These are phyloP conservation scores for Lineolata rhizophorae DNA, from an alignment of 495 filamentous ascomycete species.

Conservation along the genomic window DNA sequence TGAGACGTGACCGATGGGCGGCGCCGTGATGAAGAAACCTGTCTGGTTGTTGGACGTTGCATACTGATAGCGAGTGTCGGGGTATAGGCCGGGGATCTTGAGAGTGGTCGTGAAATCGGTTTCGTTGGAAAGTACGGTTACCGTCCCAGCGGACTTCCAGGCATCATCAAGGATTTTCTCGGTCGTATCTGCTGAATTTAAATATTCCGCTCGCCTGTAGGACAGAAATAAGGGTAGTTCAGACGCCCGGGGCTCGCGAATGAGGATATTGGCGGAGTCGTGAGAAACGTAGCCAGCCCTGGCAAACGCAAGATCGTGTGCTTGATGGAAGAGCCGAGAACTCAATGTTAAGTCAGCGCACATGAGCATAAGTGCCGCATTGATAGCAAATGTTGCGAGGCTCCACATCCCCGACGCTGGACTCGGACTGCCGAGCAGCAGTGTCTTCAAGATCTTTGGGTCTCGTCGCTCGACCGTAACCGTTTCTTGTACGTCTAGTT, in stretches of 20 bases:
- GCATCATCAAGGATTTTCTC: constrained; percentile 19
- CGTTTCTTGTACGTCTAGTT: constrained; percentile 16
- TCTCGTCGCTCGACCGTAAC: constrained; percentile 16
- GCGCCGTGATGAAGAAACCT: constrained; percentile 55
- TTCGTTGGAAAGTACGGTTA: constrained; percentile 39
- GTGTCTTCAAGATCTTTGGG: constrained; percentile 25
- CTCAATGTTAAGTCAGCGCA: constrained; percentile 54
- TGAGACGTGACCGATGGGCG: constrained; percentile 33
- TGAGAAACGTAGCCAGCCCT: constrained; percentile 72
- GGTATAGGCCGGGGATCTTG: constrained; percentile 27
- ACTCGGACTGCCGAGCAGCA: constrained; percentile 58
- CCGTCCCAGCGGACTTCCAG: constrained; percentile 45
- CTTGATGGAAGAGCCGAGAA: constrained; percentile 40
- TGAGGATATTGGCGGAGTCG: constrained; percentile 53
- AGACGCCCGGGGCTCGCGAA: constrained; percentile 59
- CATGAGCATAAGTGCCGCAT: constrained; percentile 39
- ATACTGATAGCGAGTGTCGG: constrained; percentile 57
- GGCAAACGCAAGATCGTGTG: constrained; percentile 57
- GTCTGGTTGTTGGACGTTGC: constrained; percentile 61
- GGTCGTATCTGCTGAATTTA: constrained; percentile 1
- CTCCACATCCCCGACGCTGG: constrained; percentile 38
- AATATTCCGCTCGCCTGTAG: constrained; percentile 27
- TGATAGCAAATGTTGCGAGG: constrained; percentile 44
- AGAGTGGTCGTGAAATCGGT: constrained; percentile 66
- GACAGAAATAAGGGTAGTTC: constrained; percentile 54